Percentiles rank a stretch among this genome's conserved stretches.
Conservation (phyloP, 192 early-diverging fungal genomes). For the Rhizoclosmatium sp. region DNA sequence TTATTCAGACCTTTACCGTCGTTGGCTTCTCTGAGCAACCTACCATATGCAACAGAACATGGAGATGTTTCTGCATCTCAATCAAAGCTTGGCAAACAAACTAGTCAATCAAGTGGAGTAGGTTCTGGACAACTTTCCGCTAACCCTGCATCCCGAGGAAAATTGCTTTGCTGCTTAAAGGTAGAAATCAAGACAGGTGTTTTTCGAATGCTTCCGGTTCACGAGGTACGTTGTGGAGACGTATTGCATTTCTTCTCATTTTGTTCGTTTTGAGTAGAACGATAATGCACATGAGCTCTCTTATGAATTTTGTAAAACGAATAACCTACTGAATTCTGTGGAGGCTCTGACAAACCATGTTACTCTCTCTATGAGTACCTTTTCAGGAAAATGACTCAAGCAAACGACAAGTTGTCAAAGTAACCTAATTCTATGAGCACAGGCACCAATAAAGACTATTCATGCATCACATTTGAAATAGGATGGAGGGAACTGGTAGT, state of each 20-base stretch:
- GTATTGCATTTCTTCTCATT: not conserved
- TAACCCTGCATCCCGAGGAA: constrained; percentile 14
- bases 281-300: constrained; percentile 35
- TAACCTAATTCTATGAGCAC: no score
- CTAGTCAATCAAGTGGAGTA: no score
- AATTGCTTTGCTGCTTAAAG: constrained; percentile 53
- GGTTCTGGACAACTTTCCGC: no score
- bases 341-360: constrained; percentile 34
- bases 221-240: constrained; percentile 38
- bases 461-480: no score
- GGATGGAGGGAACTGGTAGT: no score
- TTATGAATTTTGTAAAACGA: constrained; percentile 35
- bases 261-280: constrained; percentile 14
- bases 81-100: no score
- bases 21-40: not conserved
- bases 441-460: no score
- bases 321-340: constrained; percentile 27
- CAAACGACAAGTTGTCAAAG: no score
- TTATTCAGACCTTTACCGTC: constrained; percentile 10
- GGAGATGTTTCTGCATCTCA: not conserved
- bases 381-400: constrained; percentile 1
- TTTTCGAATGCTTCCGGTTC: constrained; percentile 55
- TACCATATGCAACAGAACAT: constrained; percentile 4
- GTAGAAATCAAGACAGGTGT: constrained; percentile 55
- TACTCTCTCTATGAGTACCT: constrained; percentile 23